Base-by-base conservation (phyloP, 805 yeast species). In the Pichia manshurica region DNA sequence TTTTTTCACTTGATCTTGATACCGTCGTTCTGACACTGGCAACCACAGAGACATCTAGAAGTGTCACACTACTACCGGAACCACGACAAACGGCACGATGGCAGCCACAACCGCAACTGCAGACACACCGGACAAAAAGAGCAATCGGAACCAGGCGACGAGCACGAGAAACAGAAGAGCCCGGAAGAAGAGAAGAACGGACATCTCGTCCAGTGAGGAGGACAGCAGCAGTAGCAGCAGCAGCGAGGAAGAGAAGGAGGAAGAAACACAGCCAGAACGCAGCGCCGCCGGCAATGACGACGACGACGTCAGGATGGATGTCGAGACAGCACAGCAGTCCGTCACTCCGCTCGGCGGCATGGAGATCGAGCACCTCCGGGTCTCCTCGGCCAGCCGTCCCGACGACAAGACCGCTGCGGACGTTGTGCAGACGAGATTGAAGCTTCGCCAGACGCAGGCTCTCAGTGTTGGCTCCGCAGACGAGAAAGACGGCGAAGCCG, bases 171-270 rank as follows among this genome's bases (percentile, higher is more conserved):
- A 62, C 42, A 71, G 77, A 53, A 72, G 86, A 57, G 76, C 86
- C 53, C 72, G 82, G 59, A 83, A 83, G 75, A 84, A 82, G 78
- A 81, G 89, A 78, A 83, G 90, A 80, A 84, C 91, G 0, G 87
- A 82, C 44, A 88, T 82, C 54, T 78, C 81, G 28, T 81, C 85
- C 0, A 51, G 55, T 39, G 55, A 52, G 16, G 55, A 52, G 19
- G 73, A 79, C 13, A 45, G 48, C 23, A 40, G 46, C 25, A 19
- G 45, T 39, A 35, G 39, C 16, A 39, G 42, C 17, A 23, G 20
- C 21, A 29, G 28, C 29, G 50, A 48, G 13, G 54, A 52, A 25
- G 55, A 53, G 16, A 54, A 56, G 57, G 41, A 46, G 48, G 20
- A 17, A 12, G 35, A 19, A n/a, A 21, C 16, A 16, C 36, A 33